Percentiles rank a stretch among this genome's conserved stretches.
phyloP scores from a whole-genome alignment of 2,329 filamentous ascomycete species.

The Gnomoniopsis smithogilvyi region DNA sequence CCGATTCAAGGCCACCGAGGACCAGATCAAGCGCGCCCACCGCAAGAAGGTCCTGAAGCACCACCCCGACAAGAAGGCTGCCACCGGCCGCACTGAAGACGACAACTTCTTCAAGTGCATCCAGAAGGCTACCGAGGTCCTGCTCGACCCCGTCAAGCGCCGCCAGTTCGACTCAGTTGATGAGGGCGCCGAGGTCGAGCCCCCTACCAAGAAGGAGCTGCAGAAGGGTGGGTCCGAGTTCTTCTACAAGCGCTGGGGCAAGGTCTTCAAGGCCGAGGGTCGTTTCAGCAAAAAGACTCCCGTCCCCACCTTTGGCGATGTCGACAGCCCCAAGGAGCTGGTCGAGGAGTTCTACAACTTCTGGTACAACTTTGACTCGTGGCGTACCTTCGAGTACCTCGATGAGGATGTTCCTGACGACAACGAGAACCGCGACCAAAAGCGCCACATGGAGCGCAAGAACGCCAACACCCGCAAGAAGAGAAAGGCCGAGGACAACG shows the following conservation, averaged over 20 bases:
- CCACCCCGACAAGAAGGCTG: constrained; percentile 98
- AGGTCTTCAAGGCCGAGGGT: constrained; percentile 85
- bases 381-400: constrained; percentile 96
- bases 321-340: constrained; percentile 80
- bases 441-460: constrained; percentile 97
- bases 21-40: constrained; percentile 98
- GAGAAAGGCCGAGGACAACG: constrained; percentile 98
- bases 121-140: constrained; percentile 93
- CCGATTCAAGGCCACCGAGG: constrained; percentile 88
- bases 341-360: constrained; percentile 99
- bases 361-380: constrained; percentile 99
- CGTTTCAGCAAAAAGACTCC: constrained; percentile 92
- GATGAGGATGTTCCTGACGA: constrained; percentile 99
- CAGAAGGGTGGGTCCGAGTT: constrained; percentile 71
- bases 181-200: constrained; percentile 86
- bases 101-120: constrained; percentile 99
- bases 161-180: constrained; percentile 97
- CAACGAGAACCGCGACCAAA: constrained; percentile 98
- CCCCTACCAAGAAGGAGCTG: constrained; percentile 86
- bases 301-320: constrained; percentile 81
- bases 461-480: constrained; percentile 97
- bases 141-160: constrained; percentile 87
- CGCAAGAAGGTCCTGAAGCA: constrained; percentile 99
- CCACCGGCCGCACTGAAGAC: constrained; percentile 80
- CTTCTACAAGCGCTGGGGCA: constrained; percentile 93